Percentiles rank a stretch among this genome's conserved stretches.
Conservation (phyloP, 1,284 basidiomycete species). For the Ustilago lituana region DNA sequence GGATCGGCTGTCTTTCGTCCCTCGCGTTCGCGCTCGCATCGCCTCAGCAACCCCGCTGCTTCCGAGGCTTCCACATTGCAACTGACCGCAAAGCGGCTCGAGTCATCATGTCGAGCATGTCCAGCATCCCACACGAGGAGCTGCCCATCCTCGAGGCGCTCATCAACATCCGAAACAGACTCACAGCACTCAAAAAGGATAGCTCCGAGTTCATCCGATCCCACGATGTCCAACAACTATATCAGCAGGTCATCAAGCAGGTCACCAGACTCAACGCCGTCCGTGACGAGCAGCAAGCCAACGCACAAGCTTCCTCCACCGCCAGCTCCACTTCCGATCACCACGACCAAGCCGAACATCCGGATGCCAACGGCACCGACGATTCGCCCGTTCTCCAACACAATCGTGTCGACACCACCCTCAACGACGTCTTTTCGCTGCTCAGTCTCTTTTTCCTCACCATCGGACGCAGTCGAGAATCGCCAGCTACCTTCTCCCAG, state of each 20-base stretch:
- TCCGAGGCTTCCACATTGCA: no score
- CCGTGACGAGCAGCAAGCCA: constrained; percentile 72
- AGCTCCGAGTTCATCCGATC: constrained; percentile 87
- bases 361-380: constrained; percentile 22
- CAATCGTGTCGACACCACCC: constrained; percentile 66
- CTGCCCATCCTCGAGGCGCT: constrained; percentile 92
- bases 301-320: constrained; percentile 27
- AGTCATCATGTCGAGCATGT: constrained; percentile 53
- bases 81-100: no score
- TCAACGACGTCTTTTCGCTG: constrained; percentile 66
- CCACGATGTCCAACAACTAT: constrained; percentile 90
- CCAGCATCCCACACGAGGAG: constrained; percentile 71
- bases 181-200: constrained; percentile 86
- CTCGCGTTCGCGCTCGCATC: background rate
- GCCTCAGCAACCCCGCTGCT: background rate
- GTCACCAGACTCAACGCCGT: constrained; percentile 92
- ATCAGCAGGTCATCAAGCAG: constrained; percentile 93
- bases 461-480: constrained; percentile 64
- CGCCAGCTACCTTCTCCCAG: constrained; percentile 64
- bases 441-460: constrained; percentile 67
- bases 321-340: constrained; percentile 46
- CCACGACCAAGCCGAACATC: constrained; percentile 24
- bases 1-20: no score
- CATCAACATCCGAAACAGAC: constrained; percentile 89
- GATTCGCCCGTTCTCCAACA: constrained; percentile 48